Conservation (phyloP, 257 asterid species). For the Coffea eugenioides region DNA sequence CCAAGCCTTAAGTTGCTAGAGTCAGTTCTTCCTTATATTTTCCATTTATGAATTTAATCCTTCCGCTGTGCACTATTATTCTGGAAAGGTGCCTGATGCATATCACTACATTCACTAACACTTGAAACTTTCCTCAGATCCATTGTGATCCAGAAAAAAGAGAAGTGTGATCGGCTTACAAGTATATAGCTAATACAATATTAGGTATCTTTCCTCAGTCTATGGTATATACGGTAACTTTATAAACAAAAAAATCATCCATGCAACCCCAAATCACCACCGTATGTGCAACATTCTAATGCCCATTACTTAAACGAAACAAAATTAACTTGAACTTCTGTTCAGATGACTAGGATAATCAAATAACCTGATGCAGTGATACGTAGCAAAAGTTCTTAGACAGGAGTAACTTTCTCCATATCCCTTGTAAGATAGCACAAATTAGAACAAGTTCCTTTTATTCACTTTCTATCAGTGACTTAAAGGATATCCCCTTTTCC, state of each 20-base stretch:
- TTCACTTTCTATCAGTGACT: background rate
- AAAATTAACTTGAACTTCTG: background rate
- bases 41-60: background rate
- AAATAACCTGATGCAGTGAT: background rate
- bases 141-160: background rate
- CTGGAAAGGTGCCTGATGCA: background rate
- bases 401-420: background rate
- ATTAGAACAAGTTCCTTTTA: background rate
- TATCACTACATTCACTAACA: background rate
- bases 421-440: background rate
- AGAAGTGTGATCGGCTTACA: background rate
- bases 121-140: background rate
- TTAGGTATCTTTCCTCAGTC: background rate
- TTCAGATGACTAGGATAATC: background rate
- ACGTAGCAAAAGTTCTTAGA: background rate
- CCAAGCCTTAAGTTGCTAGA: background rate
- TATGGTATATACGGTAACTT: background rate
- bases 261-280: background rate
- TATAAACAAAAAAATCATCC: background rate
- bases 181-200: background rate
- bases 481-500: background rate
- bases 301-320: background rate
- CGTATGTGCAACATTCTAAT: background rate
- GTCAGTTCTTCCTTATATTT: background rate
- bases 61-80: background rate